Base-by-base conservation (phyloP, 495 filamentous ascomycete species). In the Xylaria curta region DNA sequence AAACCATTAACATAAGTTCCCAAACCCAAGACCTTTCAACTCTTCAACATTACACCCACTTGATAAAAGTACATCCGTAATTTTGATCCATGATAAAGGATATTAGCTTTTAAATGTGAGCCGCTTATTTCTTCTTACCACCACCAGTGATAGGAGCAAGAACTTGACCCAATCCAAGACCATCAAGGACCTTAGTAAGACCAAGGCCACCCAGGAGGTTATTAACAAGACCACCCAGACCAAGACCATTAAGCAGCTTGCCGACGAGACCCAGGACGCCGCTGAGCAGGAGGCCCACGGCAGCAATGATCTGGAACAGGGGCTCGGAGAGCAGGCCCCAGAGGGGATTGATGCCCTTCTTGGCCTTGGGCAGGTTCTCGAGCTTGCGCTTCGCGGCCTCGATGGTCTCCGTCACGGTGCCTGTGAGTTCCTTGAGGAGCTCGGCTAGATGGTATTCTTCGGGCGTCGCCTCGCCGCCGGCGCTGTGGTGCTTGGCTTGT, bases 301-400 rank as follows among this genome's bases (percentile, higher is more conserved):
- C 95, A 7, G 94, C 94, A 69, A 98, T 86, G 80, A 97, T 97
- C 86, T 97, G 94, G 87, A 94, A 93, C 26, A 97, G 85, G 19
- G 94, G 94, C 84, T 97, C 89, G 47, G 89, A 91, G 47, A 97
- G 83, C 60, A 97, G 81, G 47, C 85, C 91, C 93, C 94, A 94
- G 40, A 97, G 89, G 1, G 94, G 94, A 78, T 94, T 97, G 63
- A 98, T 87, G 81, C 93, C 89, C 86, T 97, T 97, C 90, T 97
- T 96, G 31, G 94, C 95, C 70, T 95, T 91, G 19, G 95, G 95
- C 91, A 97, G 95, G 77, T 93, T 92, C 75, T 92, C 90, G 68
- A 97, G 91, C 82, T 91, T 92, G 80, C 89, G 91, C 87, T 93
- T 94, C 47, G 92, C 93, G 56, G 91, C 89, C 70, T 97, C 94